Conservation (phyloP, 495 filamentous ascomycete genomes). For the Friedmanniomyces simplex region DNA sequence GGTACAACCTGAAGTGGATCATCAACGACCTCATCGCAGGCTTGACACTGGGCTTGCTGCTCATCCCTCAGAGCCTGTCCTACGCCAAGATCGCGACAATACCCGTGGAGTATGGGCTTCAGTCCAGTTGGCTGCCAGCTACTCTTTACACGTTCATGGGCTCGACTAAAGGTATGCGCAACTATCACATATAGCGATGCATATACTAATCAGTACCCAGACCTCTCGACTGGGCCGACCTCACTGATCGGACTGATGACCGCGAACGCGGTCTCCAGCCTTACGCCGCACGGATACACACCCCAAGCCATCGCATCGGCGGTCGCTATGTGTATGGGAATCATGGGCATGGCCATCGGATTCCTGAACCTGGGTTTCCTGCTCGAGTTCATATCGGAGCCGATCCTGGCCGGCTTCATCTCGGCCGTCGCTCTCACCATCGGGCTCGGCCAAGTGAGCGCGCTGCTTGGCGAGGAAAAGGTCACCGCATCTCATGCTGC, state of each 20-base stretch:
- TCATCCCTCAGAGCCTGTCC: conserved; percentile 42
- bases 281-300: conserved; percentile 31
- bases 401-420: conserved; percentile 42
- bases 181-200: not conserved
- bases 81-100: conserved; percentile 46
- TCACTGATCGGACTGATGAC: conserved; percentile 43
- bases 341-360: conserved; percentile 41
- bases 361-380: conserved; percentile 43
- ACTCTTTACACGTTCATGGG: conserved; percentile 44
- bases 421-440: conserved; percentile 34
- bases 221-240: conserved; percentile 42
- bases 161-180: conserved; percentile 40
- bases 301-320: conserved; percentile 38
- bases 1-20: conserved; percentile 39
- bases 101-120: conserved; percentile 42
- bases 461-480: conserved; percentile 36
- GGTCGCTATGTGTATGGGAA: conserved; percentile 31
- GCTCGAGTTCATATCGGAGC: conserved; percentile 42
- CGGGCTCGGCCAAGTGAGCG: conserved; percentile 38
- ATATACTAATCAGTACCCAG: conserved; percentile 23
- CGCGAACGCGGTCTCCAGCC: conserved; percentile 36
- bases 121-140: conserved; percentile 44
- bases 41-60: conserved; percentile 41
- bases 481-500: conserved; percentile 31
- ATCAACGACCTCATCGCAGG: conserved; percentile 42